phyloP scores from a whole-genome alignment of 2,329 filamentous ascomycete species.

The Aspergillus fumigatus region DNA sequence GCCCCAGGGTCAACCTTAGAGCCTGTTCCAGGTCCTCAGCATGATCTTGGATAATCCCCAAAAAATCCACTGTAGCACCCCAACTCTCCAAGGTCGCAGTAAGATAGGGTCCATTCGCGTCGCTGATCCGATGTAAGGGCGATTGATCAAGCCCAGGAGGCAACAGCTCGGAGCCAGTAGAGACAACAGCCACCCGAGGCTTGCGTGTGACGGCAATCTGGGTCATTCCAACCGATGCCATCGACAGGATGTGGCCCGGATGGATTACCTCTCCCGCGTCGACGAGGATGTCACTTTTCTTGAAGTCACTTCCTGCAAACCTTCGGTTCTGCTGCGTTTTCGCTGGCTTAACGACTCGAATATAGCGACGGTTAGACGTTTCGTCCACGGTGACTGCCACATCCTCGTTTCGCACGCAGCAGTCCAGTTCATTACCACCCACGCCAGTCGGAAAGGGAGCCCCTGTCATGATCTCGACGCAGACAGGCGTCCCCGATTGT shows the following conservation, averaged over 20 bases:
- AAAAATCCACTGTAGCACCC: conserved; percentile 15
- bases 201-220: conserved; percentile 12
- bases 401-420: conserved; percentile 20
- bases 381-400: background rate
- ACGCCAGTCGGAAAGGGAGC: conserved; percentile 21
- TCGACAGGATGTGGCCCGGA: conserved; percentile 19
- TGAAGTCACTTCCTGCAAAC: conserved; percentile 19
- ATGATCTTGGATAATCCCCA: conserved; percentile 18
- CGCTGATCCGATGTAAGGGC: conserved; percentile 8
- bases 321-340: conserved; percentile 14
- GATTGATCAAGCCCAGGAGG: background rate
- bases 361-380: conserved; percentile 3
- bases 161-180: conserved; percentile 16
- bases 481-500: conserved; percentile 8
- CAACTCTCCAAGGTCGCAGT: conserved; percentile 9
- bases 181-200: conserved; percentile 15
- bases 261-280: conserved; percentile 8
- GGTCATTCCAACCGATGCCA: conserved; percentile 17
- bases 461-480: conserved; percentile 30
- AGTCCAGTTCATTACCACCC: conserved; percentile 8
- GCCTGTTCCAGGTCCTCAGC: conserved; percentile 3
- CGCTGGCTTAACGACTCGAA: conserved; percentile 15
- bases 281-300: conserved; percentile 12
- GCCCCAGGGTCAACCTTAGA: conserved; percentile 1
- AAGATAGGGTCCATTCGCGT: conserved; percentile 25